These are phyloP conservation scores for Aspergillus candidus DNA, from an alignment of 2,329 filamentous ascomycete species.

Conservation along the genomic window DNA sequence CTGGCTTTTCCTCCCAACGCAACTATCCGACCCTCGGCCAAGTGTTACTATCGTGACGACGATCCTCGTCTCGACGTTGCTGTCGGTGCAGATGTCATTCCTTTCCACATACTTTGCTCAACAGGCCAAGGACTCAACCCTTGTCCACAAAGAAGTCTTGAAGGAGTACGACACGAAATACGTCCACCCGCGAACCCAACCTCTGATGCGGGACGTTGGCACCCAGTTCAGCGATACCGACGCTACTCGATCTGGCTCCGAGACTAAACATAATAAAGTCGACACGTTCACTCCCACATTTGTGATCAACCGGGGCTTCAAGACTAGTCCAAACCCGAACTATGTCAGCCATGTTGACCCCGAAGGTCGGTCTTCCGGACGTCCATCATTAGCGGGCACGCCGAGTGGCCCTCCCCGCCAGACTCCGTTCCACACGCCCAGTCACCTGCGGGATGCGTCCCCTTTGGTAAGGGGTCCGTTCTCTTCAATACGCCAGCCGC, in stretches of 20 bases:
- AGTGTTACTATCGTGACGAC: slow-evolving; percentile 82
- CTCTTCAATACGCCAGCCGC: slow-evolving; percentile 49
- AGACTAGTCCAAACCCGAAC: slow-evolving; percentile 75
- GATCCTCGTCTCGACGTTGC: slow-evolving; percentile 64
- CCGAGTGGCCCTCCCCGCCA: slow-evolving; percentile 34
- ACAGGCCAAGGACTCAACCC: slow-evolving; percentile 73
- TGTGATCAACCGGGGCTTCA: slow-evolving; percentile 67
- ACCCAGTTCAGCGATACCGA: slow-evolving; percentile 61
- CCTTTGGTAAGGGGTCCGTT: slow-evolving; percentile 36
- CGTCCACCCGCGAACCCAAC: slow-evolving; percentile 83
- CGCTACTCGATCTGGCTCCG: slow-evolving; percentile 32
- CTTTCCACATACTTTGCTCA: slow-evolving; percentile 70
- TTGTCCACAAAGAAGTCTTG: slow-evolving; percentile 87
- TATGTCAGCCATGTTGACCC: slow-evolving; percentile 69
- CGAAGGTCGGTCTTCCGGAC: slow-evolving; percentile 43
- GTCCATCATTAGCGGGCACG: slow-evolving; percentile 39
- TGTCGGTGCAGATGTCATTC: slow-evolving; percentile 71
- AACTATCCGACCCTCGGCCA: slow-evolving; percentile 67
- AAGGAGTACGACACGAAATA: slow-evolving; percentile 95
- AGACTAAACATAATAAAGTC: slow-evolving; percentile 48
- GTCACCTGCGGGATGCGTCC: slow-evolving; percentile 45
- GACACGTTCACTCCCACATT: slow-evolving; percentile 58
- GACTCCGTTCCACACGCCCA: slow-evolving; percentile 34
- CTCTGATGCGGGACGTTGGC: slow-evolving; percentile 68
- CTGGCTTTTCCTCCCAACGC: slow-evolving; percentile 76